A percentile compares a stretch with the other conserved stretches of the same genome.
Evolutionary conservation across 805 yeast species (phyloP).

Genomic region (Hanseniaspora nectarophila): DNA sequence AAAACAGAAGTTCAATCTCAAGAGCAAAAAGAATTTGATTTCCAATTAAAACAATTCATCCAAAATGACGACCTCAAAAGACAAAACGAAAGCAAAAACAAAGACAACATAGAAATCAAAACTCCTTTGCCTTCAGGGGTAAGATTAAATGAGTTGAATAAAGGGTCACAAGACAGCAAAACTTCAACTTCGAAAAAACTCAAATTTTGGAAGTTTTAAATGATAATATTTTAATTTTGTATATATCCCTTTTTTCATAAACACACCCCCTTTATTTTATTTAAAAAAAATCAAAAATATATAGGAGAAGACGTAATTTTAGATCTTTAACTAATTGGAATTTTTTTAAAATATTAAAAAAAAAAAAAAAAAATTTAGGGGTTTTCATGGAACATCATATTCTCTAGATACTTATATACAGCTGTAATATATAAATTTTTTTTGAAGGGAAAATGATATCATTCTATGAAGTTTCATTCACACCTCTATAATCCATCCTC

Average conservation of each 20-base stretch:
- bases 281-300: neutral
- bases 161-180: neutral
- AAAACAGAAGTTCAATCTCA: neutral
- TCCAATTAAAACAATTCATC: conserved; percentile 1
- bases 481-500: too few relatives aligned
- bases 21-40: conserved; percentile 2
- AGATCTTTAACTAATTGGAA: too few relatives aligned
- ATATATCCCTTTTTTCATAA: neutral
- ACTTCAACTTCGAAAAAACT: neutral
- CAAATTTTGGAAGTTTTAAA: neutral
- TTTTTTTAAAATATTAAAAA: too few relatives aligned
- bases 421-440: too few relatives aligned
- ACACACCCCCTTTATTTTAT: neutral
- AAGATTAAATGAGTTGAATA: neutral
- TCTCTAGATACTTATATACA: too few relatives aligned
- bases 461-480: too few relatives aligned
- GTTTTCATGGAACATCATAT: too few relatives aligned
- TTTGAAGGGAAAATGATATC: too few relatives aligned
- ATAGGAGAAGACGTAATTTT: too few relatives aligned
- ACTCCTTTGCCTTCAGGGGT: conserved; percentile 3
- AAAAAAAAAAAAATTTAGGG: too few relatives aligned
- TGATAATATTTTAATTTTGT: neutral
- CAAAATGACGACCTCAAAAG: conserved; percentile 2
- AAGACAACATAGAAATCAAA: neutral
- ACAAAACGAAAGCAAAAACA: neutral